These are phyloP conservation scores for Basipetospora chlamydospora DNA, from an alignment of 2,329 filamentous ascomycete genomes.

Conservation along the genomic window DNA sequence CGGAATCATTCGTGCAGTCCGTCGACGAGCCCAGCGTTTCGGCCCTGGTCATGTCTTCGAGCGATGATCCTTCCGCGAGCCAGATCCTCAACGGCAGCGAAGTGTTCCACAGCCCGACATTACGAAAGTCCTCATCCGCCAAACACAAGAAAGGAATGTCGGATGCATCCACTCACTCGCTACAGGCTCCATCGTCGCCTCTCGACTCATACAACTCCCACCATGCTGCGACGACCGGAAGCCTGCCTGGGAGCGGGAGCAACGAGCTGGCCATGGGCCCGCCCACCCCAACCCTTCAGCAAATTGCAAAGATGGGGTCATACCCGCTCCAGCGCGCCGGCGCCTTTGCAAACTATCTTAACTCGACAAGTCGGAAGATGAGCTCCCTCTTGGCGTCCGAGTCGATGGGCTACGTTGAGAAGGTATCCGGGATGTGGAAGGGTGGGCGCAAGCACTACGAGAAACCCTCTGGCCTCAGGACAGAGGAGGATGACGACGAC, in stretches of 20 bases:
- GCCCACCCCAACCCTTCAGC: constrained; percentile 31
- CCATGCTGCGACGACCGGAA: constrained; percentile 25
- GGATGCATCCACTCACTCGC: constrained; percentile 3
- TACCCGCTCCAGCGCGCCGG: constrained; percentile 76
- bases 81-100: constrained; percentile 80
- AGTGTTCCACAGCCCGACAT: constrained; percentile 70
- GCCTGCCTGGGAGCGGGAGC: constrained; percentile 16
- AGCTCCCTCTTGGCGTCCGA: constrained; percentile 72
- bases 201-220: constrained; percentile 8
- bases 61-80: constrained; percentile 73
- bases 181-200: background rate
- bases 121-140: constrained; percentile 34
- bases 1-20: constrained; percentile 63
- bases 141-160: constrained; percentile 14
- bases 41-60: constrained; percentile 51
- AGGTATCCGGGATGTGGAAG: constrained; percentile 94
- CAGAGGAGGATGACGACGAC: constrained; percentile 37
- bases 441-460: constrained; percentile 83
- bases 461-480: constrained; percentile 35
- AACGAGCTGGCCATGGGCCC: constrained; percentile 11
- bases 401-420: constrained; percentile 92
- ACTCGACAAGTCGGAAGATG: constrained; percentile 65
- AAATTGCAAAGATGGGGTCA: constrained; percentile 45
- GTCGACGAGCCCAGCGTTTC: constrained; percentile 62
- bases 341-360: constrained; percentile 69